Evolutionary conservation across 495 filamentous ascomycete genomes (phyloP).

Genomic region (Lasiosphaeria ovina): DNA sequence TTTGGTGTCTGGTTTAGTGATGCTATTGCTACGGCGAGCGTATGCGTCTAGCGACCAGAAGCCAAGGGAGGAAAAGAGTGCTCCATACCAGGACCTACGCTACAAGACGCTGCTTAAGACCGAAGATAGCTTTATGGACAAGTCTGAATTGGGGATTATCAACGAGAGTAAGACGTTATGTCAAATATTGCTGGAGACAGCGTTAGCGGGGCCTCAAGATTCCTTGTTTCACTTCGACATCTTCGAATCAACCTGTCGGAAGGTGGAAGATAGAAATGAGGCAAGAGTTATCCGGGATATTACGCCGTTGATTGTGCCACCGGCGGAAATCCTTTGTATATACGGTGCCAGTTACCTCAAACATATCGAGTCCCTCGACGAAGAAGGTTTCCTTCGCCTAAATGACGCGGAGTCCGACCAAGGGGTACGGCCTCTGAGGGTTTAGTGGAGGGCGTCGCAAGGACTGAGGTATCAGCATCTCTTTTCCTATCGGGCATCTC

Average conservation of each 20-base stretch:
- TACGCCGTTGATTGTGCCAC: slow-evolving; percentile 33
- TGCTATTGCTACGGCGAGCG: too few species aligned
- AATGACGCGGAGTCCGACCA: too few species aligned
- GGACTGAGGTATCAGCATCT: too few species aligned
- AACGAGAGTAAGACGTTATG: slow-evolving; percentile 28
- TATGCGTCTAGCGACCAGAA: too few species aligned
- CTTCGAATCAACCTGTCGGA: slow-evolving; percentile 31
- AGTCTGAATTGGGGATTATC: slow-evolving; percentile 29
- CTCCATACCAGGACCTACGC: slow-evolving; percentile 31
- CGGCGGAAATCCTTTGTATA: slow-evolving; percentile 31
- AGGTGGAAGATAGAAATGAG: slow-evolving; percentile 35
- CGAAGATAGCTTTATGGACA: slow-evolving; percentile 40
- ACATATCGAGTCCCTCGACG: too few species aligned
- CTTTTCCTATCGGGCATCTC: too few species aligned
- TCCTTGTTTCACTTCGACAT: slow-evolving; percentile 36
- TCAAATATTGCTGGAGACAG: slow-evolving; percentile 25
- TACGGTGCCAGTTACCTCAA: slow-evolving; percentile 31
- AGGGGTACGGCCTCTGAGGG: too few species aligned
- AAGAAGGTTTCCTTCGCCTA: too few species aligned
- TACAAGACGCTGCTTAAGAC: slow-evolving; percentile 36
- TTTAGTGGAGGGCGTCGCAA: too few species aligned
- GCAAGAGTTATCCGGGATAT: slow-evolving; percentile 38
- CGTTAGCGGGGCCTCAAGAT: slow-evolving; percentile 28
- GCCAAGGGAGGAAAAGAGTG: slow-evolving; percentile 34
- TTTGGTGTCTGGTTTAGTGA: neutral